Evolutionary conservation across 2,329 filamentous ascomycete species (phyloP).

Genomic region (Colletotrichum musae): DNA sequence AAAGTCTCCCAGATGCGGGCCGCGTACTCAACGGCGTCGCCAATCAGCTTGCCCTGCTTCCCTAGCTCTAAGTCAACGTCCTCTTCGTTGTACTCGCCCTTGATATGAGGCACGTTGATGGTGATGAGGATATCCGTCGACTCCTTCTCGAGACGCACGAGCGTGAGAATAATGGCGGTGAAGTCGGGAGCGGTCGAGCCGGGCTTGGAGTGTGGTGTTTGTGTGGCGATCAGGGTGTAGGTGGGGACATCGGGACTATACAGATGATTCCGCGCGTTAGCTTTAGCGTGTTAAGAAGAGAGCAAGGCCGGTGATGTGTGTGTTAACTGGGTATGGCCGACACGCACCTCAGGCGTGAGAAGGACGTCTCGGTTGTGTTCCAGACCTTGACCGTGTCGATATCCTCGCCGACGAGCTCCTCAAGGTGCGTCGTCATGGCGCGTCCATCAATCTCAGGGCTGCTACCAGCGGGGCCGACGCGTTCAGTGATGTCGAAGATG

Average conservation of each 20-base stretch:
- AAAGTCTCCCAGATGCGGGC: constrained; percentile 80
- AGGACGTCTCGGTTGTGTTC: constrained; percentile 73
- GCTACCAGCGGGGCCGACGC: constrained; percentile 71
- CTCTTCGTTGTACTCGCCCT: constrained; percentile 79
- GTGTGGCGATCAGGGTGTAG: constrained; percentile 79
- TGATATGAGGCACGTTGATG: constrained; percentile 89
- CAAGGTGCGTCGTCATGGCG: constrained; percentile 78
- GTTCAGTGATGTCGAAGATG: constrained; percentile 92
- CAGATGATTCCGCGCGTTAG: constrained; percentile 31
- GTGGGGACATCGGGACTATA: constrained; percentile 68
- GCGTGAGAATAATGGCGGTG: constrained; percentile 82
- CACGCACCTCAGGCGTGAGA: constrained; percentile 69
- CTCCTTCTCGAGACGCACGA: constrained; percentile 82
- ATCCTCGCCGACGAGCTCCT: constrained; percentile 78
- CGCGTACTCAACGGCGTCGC: constrained; percentile 77
- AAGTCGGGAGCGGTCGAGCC: constrained; percentile 68
- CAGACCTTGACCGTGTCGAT: constrained; percentile 76
- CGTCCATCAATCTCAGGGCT: constrained; percentile 76
- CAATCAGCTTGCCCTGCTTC: constrained; percentile 77
- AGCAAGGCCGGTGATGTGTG: no score
- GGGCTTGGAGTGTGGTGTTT: constrained; percentile 58
- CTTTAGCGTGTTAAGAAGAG: not conserved
- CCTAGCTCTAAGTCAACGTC: constrained; percentile 78
- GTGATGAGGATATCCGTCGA: constrained; percentile 87
- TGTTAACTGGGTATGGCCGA: not conserved